Evolutionary conservation across 2,329 filamentous ascomycete genomes (phyloP).

Genomic region (Penicillium verrucosum): DNA sequence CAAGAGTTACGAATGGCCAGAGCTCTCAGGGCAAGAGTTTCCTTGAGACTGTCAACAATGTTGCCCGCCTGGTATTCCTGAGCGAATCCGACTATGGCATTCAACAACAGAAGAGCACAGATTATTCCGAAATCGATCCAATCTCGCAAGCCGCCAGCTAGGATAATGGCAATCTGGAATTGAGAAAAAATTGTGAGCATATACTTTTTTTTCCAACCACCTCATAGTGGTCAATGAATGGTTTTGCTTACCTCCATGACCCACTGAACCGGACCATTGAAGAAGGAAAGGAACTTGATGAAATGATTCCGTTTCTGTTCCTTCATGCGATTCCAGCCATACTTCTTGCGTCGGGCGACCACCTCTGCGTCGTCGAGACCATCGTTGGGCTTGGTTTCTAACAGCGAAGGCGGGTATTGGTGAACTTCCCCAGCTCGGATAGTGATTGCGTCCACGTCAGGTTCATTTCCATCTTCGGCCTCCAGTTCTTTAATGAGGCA

Average conservation of each 20-base stretch:
- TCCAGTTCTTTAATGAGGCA: slow-evolving; percentile 83
- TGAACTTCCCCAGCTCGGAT: slow-evolving; percentile 54
- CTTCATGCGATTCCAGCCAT: slow-evolving; percentile 84
- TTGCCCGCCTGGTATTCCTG: slow-evolving; percentile 88
- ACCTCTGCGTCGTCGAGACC: slow-evolving; percentile 75
- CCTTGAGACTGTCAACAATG: slow-evolving; percentile 87
- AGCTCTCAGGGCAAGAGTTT: slow-evolving; percentile 83
- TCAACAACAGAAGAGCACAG: slow-evolving; percentile 75
- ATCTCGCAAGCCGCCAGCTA: slow-evolving; percentile 78
- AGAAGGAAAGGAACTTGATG: slow-evolving; percentile 78
- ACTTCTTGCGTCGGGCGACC: slow-evolving; percentile 61
- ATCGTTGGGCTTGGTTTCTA: slow-evolving; percentile 69
- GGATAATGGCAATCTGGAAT: slow-evolving; percentile 64
- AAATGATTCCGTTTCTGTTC: slow-evolving; percentile 83
- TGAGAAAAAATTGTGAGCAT: slow-evolving; percentile 5
- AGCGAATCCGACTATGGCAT: slow-evolving; percentile 80
- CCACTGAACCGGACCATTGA: slow-evolving; percentile 86
- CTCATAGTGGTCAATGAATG: not conserved
- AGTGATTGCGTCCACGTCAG: slow-evolving; percentile 59
- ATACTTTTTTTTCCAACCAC: not conserved
- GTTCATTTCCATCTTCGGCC: slow-evolving; percentile 69
- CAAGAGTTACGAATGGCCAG: slow-evolving; percentile 78
- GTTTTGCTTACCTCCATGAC: slow-evolving; percentile 74
- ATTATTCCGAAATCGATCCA: slow-evolving; percentile 96
- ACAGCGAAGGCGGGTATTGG: slow-evolving; percentile 67